phyloP scores from a whole-genome alignment of 2,329 filamentous ascomycete species.

The Emergomyces africanus region DNA sequence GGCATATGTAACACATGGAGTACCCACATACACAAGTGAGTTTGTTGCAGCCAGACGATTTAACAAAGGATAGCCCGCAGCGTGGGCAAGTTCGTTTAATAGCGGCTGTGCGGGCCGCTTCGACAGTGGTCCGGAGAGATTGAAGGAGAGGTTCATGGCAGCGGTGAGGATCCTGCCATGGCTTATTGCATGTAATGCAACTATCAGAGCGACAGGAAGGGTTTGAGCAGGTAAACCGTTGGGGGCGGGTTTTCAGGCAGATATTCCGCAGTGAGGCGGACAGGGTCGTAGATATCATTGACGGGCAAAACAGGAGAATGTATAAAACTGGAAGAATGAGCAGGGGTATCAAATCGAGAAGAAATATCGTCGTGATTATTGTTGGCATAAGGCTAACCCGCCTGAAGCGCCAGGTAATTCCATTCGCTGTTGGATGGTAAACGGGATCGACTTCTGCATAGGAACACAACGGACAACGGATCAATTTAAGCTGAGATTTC shows the following conservation, averaged over 20 bases:
- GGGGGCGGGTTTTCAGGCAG: conserved; percentile 56
- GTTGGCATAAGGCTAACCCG: conserved; percentile 41
- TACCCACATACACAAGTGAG: conserved; percentile 92
- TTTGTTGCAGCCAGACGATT: conserved; percentile 91
- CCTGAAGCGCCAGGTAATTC: conserved; percentile 45
- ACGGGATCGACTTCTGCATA: conserved; percentile 82
- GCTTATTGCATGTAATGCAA: conserved; percentile 69
- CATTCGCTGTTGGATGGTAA: conserved; percentile 45
- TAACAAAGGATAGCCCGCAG: conserved; percentile 87
- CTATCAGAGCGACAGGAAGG: conserved; percentile 56
- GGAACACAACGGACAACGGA: conserved; percentile 78
- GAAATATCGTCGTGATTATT: conserved; percentile 34
- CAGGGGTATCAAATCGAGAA: conserved; percentile 33
- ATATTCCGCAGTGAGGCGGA: conserved; percentile 52
- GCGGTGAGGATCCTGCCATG: conserved; percentile 77
- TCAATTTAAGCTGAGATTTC: conserved; percentile 59
- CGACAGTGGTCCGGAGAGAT: conserved; percentile 75
- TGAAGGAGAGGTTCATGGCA: conserved; percentile 77
- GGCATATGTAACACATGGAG: conserved; percentile 96
- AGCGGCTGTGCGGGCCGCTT: conserved; percentile 84
- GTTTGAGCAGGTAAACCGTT: conserved; percentile 65
- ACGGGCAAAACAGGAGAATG: conserved; percentile 43
- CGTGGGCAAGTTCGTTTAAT: conserved; percentile 90
- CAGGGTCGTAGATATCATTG: conserved; percentile 40
- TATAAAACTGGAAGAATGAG: conserved; percentile 42